Conservation (phyloP, 2,329 filamentous ascomycete species). For the Cucurbitaria berberidis region DNA sequence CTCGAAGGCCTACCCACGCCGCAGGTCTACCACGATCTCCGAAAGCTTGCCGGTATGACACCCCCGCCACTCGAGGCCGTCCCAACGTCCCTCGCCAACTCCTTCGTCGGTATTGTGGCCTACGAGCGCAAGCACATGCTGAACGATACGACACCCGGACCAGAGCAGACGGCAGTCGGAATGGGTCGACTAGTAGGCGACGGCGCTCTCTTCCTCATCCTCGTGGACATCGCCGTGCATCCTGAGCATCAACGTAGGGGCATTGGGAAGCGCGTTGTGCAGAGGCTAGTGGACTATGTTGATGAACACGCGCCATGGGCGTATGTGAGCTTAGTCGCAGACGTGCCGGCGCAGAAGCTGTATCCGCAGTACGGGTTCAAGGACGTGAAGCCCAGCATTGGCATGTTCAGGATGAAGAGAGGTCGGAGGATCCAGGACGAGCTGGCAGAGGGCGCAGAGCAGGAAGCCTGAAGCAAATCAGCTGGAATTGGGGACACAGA, state of each 20-base stretch:
- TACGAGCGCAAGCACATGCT: constrained; percentile 34
- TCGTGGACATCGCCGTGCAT: constrained; percentile 60
- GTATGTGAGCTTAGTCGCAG: constrained; percentile 57
- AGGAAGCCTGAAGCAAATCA: constrained; percentile 4
- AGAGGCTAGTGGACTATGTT: constrained; percentile 52
- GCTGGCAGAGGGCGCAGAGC: background rate
- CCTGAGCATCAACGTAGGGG: constrained; percentile 57
- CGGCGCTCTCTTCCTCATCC: constrained; percentile 59
- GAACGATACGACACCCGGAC: constrained; percentile 23
- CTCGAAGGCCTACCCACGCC: constrained; percentile 35
- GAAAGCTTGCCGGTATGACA: constrained; percentile 37
- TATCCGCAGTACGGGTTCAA: constrained; percentile 58
- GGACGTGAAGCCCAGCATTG: constrained; percentile 41
- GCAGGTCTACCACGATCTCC: constrained; percentile 40
- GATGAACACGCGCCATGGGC: constrained; percentile 50
- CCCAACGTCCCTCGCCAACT: constrained; percentile 34
- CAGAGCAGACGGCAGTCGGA: constrained; percentile 44
- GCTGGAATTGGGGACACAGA: background rate
- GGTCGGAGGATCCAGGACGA: constrained; percentile 21
- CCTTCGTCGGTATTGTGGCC: constrained; percentile 32
- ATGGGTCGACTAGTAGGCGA: constrained; percentile 62
- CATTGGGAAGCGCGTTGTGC: constrained; percentile 55
- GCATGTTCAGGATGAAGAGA: constrained; percentile 38
- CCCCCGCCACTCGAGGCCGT: constrained; percentile 38
- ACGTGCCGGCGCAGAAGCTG: constrained; percentile 52